Base-by-base conservation (phyloP, 208 protist genomes). In the Wallacemonas sp. region DNA sequence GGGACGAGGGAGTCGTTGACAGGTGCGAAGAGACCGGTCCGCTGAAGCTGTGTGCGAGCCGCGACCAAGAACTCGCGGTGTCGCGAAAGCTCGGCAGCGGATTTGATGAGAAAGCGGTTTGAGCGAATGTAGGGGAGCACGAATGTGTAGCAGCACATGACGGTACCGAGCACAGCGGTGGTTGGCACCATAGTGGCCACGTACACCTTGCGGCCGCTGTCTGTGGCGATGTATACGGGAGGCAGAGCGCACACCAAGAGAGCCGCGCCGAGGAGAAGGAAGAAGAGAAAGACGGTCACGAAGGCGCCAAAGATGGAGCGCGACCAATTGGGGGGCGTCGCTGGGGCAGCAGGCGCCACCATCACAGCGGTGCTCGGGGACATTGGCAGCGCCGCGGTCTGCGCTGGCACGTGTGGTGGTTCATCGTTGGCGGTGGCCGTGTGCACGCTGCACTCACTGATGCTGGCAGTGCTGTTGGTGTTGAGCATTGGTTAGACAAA, bases 151-250 rank as follows among this genome's bases (percentile, higher is more conserved):
- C 79, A 85, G 44, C 78, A 38, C 55, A 88, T 56, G 34, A 87
- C 61, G 11, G 66, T 76, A 30, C 65, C 67, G 21, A 82, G 21
- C 11, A 88, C 33, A 1, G 85, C 72, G 1, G 88, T 51, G 3
- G 78, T 59, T 11, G 74, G 74, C 8, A 88, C 62, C 72, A 91
- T 83, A 24, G 84, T 22, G 9, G 65, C 60, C 6, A 85, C 77
- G 59, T 85, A 91, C 11, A 82, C 58, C 22, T 63, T 63, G 11
- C 70, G 60, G 2, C 70, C 51, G 0, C 39, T 34, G 5, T 45
- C 24, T 8, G n/a, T 39, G 0, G 56, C 45, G 5, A 91, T 44
- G 53, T 71, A 88, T 11, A 91, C 33, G 4, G 75, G 79, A 1
- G 84, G 84, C 19, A 91, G 19, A 14, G 66, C 77, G 2, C 86